Evolutionary conservation across 2,329 filamentous ascomycete species (phyloP).

Genomic region (Verticillium isaacii): DNA sequence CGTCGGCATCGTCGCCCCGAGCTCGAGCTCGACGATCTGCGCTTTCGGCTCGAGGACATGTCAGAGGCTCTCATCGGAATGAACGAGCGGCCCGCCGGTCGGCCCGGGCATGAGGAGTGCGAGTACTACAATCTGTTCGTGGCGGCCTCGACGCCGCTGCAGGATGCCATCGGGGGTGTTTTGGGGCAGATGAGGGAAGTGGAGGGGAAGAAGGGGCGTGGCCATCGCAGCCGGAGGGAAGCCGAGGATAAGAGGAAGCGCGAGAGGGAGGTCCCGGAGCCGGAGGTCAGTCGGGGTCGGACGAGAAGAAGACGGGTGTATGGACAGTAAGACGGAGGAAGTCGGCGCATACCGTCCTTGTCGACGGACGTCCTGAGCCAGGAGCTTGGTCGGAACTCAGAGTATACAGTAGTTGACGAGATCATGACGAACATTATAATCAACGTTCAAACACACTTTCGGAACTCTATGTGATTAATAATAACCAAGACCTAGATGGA

Average conservation of each 20-base stretch:
- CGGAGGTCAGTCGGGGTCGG: neutral
- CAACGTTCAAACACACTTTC: too few relatives aligned
- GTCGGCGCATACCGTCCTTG: neutral
- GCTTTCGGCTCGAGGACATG: conserved; percentile 7
- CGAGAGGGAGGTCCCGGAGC: neutral
- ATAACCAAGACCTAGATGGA: neutral
- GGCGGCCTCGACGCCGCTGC: conserved; percentile 9
- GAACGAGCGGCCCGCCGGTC: conserved; percentile 5
- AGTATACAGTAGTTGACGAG: neutral
- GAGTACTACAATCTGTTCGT: conserved; percentile 12
- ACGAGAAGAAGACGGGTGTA: neutral
- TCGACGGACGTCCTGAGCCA: too few relatives aligned
- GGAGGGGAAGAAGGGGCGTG: neutral
- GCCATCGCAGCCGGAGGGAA: neutral
- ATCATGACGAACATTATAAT: too few relatives aligned
- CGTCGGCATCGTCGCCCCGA: neutral
- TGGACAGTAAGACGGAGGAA: neutral
- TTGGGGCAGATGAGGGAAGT: conserved; percentile 9
- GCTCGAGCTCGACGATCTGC: neutral
- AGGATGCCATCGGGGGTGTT: conserved; percentile 8
- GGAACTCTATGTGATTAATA: neutral
- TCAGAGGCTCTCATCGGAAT: conserved; percentile 9
- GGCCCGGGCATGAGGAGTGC: conserved; percentile 7
- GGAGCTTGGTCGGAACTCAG: neutral
- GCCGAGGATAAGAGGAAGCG: neutral